A percentile compares a stretch with the other conserved stretches of the same genome.
These are phyloP conservation scores for Kwoniella dendrophila DNA, from an alignment of 768 basidiomycete species.

Conservation along the genomic window DNA sequence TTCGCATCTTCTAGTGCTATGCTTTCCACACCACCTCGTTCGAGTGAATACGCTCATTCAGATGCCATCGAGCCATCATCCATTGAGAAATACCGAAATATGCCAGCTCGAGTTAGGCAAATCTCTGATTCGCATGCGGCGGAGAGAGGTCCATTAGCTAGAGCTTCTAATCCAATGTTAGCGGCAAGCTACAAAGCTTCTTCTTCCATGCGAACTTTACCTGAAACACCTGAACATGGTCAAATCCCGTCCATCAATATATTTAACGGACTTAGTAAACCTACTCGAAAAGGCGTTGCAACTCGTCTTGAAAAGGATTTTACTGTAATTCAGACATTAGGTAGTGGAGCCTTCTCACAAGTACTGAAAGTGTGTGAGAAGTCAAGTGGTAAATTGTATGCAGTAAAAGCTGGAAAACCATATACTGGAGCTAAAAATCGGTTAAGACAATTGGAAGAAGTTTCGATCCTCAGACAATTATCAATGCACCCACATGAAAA, in stretches of 20 bases:
- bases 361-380: conserved; percentile 69
- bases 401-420: conserved; percentile 80
- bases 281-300: not conserved
- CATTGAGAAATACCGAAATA: conserved; percentile 5
- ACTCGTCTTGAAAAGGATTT: conserved; percentile 73
- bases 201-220: conserved; percentile 8
- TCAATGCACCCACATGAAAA: conserved; percentile 61
- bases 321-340: conserved; percentile 75
- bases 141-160: conserved; percentile 39
- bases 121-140: conserved; percentile 14
- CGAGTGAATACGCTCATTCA: not conserved
- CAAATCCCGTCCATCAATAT: conserved; percentile 6
- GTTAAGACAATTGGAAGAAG: conserved; percentile 88
- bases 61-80: conserved; percentile 12
- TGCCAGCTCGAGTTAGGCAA: conserved; percentile 17
- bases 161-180: conserved; percentile 53
- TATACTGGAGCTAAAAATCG: conserved; percentile 90
- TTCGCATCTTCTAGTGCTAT: conserved; percentile 30
- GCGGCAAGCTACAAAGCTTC: conserved; percentile 41
- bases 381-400: conserved; percentile 62
- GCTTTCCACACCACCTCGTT: conserved; percentile 19
- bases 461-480: conserved; percentile 83
- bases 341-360: conserved; percentile 89
- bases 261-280: not conserved
- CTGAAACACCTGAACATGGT: conserved; percentile 15